Evolutionary conservation across 306 rosid genomes (phyloP).

Genomic region (Prunus dulcis): DNA sequence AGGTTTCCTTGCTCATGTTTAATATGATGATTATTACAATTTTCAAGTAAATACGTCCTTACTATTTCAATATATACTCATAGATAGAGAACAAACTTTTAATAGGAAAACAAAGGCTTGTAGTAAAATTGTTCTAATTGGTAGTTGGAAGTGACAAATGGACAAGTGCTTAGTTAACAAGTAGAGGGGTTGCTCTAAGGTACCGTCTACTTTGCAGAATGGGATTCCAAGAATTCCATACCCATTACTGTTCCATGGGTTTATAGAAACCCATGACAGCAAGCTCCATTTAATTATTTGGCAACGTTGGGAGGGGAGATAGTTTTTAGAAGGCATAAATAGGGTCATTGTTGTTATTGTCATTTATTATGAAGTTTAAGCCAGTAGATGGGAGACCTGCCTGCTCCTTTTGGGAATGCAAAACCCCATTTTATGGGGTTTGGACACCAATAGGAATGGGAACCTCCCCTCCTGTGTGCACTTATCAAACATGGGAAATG

Average conservation of each 20-base stretch:
- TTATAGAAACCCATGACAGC: background rate
- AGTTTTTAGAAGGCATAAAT: background rate
- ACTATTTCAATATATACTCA: background rate
- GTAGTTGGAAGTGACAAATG: background rate
- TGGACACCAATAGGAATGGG: background rate
- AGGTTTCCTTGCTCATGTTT: background rate
- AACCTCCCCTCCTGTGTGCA: background rate
- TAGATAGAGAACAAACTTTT: background rate
- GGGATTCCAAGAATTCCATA: background rate
- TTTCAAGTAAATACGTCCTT: background rate
- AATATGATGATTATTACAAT: background rate
- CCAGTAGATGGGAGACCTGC: background rate
- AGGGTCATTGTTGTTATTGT: background rate
- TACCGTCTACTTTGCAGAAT: background rate
- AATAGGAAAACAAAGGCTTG: background rate
- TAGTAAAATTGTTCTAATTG: background rate
- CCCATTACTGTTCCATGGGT: background rate
- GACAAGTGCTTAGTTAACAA: background rate
- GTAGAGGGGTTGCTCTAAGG: background rate
- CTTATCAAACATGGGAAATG: background rate
- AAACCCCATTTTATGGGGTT: background rate
- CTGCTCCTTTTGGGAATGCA: background rate
- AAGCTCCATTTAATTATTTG: background rate
- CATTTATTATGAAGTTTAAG: background rate
- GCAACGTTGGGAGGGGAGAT: background rate